phyloP scores from a whole-genome alignment of 2,329 filamentous ascomycete genomes.

The Coniochaeta ligniaria region DNA sequence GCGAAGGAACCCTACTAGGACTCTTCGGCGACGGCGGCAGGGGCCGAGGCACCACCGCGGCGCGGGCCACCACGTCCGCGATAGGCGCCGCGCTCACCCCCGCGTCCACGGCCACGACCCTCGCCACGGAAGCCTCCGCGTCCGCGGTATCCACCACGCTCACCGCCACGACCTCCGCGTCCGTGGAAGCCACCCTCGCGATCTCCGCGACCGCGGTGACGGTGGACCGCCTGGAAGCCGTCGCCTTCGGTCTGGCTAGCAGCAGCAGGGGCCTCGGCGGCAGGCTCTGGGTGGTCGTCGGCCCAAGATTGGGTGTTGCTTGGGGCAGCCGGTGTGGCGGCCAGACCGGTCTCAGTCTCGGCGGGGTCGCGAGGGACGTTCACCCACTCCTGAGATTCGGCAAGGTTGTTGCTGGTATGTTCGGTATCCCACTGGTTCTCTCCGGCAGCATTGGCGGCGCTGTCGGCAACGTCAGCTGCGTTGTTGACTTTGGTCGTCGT shows the following conservation, averaged over 20 bases:
- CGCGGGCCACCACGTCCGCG: conserved; percentile 31
- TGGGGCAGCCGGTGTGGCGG: conserved; percentile 51
- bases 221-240: conserved; percentile 67
- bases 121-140: conserved; percentile 44
- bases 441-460: conserved; percentile 52
- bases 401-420: conserved; percentile 27
- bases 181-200: conserved; percentile 30
- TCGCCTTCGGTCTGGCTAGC: conserved; percentile 40
- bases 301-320: conserved; percentile 66
- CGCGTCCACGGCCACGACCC: conserved; percentile 30
- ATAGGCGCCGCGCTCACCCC: conserved; percentile 37
- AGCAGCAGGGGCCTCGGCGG: conserved; percentile 32
- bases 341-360: conserved; percentile 63
- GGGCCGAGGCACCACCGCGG: neutral
- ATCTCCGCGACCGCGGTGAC: conserved; percentile 48
- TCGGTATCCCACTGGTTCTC: conserved; percentile 57
- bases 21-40: neutral
- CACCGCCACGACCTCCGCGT: conserved; percentile 18
- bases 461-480: conserved; percentile 37
- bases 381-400: conserved; percentile 63
- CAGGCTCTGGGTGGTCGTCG: conserved; percentile 62
- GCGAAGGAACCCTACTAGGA: neutral
- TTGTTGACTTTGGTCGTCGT: conserved; percentile 29
- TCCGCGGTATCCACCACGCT: conserved; percentile 40
- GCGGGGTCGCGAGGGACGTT: conserved; percentile 52